Conservation (phyloP, 176 grass and related monocot genomes). For the Poa pratensis region DNA sequence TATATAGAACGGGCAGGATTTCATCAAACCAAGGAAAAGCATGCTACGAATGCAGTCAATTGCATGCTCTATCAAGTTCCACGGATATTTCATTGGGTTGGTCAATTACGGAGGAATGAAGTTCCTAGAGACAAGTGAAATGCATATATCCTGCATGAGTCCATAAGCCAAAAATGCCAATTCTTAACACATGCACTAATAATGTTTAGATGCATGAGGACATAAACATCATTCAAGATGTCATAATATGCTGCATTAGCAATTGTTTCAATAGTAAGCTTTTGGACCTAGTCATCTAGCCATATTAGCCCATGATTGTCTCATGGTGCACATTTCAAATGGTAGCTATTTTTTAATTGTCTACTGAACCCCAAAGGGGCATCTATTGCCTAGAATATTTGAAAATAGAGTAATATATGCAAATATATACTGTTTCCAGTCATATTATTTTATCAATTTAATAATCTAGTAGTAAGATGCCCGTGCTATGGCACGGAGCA, state of each 20-base stretch:
- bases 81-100: not conserved
- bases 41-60: not conserved
- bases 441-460: not conserved
- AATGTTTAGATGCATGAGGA: not conserved
- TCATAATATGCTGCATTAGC: not conserved
- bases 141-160: not conserved
- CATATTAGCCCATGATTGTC: not conserved
- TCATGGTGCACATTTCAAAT: not conserved
- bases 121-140: not conserved
- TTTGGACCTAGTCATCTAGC: not conserved
- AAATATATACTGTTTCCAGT: constrained; percentile 1
- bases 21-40: not conserved
- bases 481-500: no score
- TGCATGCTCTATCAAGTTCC: not conserved
- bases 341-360: not conserved
- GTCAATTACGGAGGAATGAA: not conserved
- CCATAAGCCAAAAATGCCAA: not conserved
- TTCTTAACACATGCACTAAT: not conserved
- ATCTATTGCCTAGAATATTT: not conserved
- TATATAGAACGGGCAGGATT: not conserved
- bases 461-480: not conserved
- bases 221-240: not conserved
- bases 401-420: constrained; percentile 2
- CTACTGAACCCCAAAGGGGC: not conserved
- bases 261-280: not conserved